Evolutionary conservation across 257 asterid species (phyloP), one percentile per base, ranked within the genome.

Genomic region (Solanum paucissectum): DNA sequence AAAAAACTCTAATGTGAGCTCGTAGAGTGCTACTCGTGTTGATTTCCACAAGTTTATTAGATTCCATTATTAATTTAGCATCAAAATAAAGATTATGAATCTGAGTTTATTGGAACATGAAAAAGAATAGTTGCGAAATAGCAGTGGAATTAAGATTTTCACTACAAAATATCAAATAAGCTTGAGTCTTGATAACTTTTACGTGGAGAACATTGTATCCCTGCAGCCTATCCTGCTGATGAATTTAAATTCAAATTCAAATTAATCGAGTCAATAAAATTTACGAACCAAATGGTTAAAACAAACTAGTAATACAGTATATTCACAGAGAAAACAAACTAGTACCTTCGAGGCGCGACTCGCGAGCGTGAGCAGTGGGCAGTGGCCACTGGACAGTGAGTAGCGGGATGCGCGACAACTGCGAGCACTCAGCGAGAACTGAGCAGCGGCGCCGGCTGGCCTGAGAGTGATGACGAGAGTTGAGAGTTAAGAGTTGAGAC

Each of bases 21-120:
- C 74, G 25, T 81, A 88, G 89, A 73, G 86, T 90, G 92, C 90
- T 88, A 84, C 44, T 46, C 68, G 85, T 46, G 42, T 32, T 46
- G 68, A 25, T 81, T 38, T 81, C 68, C 85, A 49, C 85, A 46
- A 81, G 29, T 81, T 46, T 81, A 81, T 16, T 29, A 29, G 42
- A 81, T 46, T 81, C 69, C 66, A 49, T 81, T 9, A 58, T 69
- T 32, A 23, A 44, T 66, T 33, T 21, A 21, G 38, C 37, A 42
- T 42, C 37, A 77, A 12, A 77, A 25, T 25, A 27, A 33, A 77
- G n/a, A n/a, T 7, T 6, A 44, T 77, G 84, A 11, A 73, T 73
- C 82, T 34, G 13, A 71, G 58, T 55, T 38, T 49, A 3, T 58
- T 58, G 60, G 21, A 49, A 49, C 23, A 13, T 16, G 21, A 49